Evolutionary conservation across 164 flowering plant genomes (phyloP), one percentile per base, ranked within the genome.

Genomic region (Magnolia officinalis): DNA sequence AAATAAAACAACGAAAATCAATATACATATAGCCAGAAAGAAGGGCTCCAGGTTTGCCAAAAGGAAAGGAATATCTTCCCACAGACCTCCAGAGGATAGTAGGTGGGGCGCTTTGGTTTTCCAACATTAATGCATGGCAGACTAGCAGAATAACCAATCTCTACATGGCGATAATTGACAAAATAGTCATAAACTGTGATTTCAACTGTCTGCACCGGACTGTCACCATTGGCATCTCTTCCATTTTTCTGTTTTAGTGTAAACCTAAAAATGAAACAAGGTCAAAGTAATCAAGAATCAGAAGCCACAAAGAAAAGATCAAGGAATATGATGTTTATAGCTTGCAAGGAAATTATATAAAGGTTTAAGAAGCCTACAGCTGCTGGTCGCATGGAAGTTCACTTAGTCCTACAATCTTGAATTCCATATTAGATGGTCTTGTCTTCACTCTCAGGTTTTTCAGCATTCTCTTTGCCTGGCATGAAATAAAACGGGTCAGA

Each of bases 351-450:
- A 55, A 55, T 55, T 37, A 37, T 37, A 37, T 37, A 37, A 37
- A 37, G 4, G 45, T 37, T 37, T 37, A 37, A 37, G 45, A 72
- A 67, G 18, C 86, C 73, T 85, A 94, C 97, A 82, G 49, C 63
- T 92, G 97, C 52, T 90, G 81, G 23, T 77, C 85, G 87, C 99
- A 96, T 0, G 80, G 72, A 14, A 61, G 68, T 31, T 96, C 98
- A 82, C 98, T 96, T 81, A 96, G 74, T 1, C 99, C 98, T 67
- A 88, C 87, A 61, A 96, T 96, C 73, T 94, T 96, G 79, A 80
- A 89, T 59, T 96, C 99, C 1, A 19, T 51, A 69, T 91, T 89
- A 2, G 91, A 74, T 0, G 90, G 89, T 4, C 68, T 71, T 0
- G 85, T 73, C 76, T 80, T 87, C 18, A 96, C 74, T 85, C 99